Base-by-base conservation (phyloP, 2,329 filamentous ascomycete genomes). In the Emergomyces pasteurianus region DNA sequence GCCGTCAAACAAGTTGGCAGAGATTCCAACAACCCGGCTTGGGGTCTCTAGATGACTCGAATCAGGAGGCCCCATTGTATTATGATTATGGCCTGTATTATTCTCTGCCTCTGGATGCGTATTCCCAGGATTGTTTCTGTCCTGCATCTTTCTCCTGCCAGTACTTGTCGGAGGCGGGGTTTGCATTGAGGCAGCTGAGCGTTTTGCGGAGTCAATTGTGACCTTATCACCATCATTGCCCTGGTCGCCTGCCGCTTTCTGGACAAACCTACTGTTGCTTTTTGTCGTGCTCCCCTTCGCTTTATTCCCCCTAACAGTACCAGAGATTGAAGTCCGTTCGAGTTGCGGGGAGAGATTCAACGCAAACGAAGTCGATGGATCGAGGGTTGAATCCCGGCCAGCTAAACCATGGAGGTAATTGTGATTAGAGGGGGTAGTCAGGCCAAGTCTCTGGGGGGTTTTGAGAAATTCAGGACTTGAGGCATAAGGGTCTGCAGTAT, bases 101-200 rank as follows among this genome's bases (percentile, higher is more conserved):
- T 23, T 38, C 60, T 53, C 58, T 55, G 61, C 43, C 60, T 21
- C 54, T 23, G 43, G 9, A 54, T 50, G 36, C 34, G 38, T 55
- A 57, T 54, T 34, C 34, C 26, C 21, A 7, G 40, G 31, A 31
- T 53, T 61, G 47, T 18, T 56, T 18, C 52, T 62, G 28, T 71
- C 70, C 58, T 68, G 74, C 65, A 73, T 69, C 63, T 75, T 77
- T 64, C 80, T 78, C 67, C 79, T 77, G 6, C 78, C 81, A 21
- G 81, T 82, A 70, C 83, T 78, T 31, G 82, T 85, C 2, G 83
- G 83, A 56, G 83, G 83, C 40, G 83, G 83, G 14, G 83, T 86
- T 71, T 85, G 83, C 76, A 85, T 84, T 16, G 75, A 76, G 40
- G 75, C 75, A 34, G 75, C 75, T 9, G 75, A 77, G 59, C 61